phyloP scores from a whole-genome alignment of 768 basidiomycete genomes.

The Boletus pseudo-olivaceus region DNA sequence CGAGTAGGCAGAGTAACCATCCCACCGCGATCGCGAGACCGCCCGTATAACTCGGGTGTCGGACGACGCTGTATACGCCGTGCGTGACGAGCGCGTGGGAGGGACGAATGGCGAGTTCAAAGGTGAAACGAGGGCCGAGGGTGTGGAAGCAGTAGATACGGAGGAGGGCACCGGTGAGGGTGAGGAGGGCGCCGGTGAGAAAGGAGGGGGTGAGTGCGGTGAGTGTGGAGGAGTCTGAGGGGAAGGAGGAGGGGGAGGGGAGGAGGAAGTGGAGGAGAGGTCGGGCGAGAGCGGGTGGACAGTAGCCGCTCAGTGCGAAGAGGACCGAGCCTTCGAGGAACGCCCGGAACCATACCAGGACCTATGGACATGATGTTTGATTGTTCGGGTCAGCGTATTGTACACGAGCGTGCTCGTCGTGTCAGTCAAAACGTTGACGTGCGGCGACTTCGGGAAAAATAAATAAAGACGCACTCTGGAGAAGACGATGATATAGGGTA shows the following conservation, averaged over 20 bases:
- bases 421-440: neutral
- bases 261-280: neutral
- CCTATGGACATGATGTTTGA: neutral
- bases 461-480: neutral
- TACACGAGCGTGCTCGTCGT: too few relatives aligned
- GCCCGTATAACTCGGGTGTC: constrained; percentile 32
- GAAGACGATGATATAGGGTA: neutral
- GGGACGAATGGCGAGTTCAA: constrained; percentile 23
- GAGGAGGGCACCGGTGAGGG: constrained; percentile 8
- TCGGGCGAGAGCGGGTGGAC: neutral
- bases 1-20: constrained; percentile 1
- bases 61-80: constrained; percentile 26
- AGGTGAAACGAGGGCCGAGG: constrained; percentile 27
- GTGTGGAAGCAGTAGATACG: constrained; percentile 15
- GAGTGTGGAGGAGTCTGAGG: neutral
- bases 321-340: constrained; percentile 6
- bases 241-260: neutral
- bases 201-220: constrained; percentile 10
- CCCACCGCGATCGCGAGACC: neutral
- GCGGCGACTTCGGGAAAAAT: neutral
- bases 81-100: constrained; percentile 24
- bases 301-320: neutral
- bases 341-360: neutral
- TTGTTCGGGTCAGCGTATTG: neutral
- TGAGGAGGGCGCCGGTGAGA: constrained; percentile 6